Percentiles rank a stretch among this genome's conserved stretches.
Conservation (phyloP, 208 protist genomes). For the Vickermania spadyakhi region DNA sequence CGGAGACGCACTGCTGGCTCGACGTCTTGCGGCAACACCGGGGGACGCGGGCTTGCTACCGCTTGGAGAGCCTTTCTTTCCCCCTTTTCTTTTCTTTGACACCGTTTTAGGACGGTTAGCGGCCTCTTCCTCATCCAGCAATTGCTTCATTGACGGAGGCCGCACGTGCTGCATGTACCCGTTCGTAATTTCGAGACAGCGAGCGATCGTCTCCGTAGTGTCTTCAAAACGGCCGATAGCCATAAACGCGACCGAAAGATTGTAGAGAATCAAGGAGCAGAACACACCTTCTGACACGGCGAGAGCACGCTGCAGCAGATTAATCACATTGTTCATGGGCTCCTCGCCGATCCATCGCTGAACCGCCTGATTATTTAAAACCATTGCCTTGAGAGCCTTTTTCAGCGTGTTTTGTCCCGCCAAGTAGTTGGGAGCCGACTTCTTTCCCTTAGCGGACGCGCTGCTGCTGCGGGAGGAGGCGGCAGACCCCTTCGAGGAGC, state of each 20-base stretch:
- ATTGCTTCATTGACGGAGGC: not conserved
- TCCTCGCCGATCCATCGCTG: conserved; percentile 13
- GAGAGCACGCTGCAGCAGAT: conserved; percentile 45
- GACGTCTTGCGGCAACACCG: no score
- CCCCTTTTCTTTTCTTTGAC: not conserved
- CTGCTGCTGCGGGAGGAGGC: conserved; percentile 3
- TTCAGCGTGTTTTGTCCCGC: conserved; percentile 9
- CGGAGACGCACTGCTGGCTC: not conserved
- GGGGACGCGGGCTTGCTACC: not conserved
- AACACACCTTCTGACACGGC: conserved; percentile 26
- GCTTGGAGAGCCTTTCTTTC: not conserved
- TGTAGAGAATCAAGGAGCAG: conserved; percentile 59
- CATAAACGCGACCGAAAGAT: conserved; percentile 53
- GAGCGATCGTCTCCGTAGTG: conserved; percentile 57
- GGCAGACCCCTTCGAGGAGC: not conserved
- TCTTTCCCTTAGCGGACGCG: conserved; percentile 8
- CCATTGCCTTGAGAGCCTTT: conserved; percentile 18
- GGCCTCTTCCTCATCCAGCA: not conserved
- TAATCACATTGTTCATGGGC: conserved; percentile 8
- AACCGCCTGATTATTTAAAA: conserved; percentile 45
- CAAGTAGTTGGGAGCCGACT: conserved; percentile 9
- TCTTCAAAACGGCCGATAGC: conserved; percentile 46
- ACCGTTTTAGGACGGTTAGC: not conserved
- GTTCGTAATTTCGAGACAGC: conserved; percentile 56
- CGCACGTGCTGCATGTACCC: conserved; percentile 17